Base-by-base conservation (phyloP, 805 yeast genomes). In the Sugiyamaella qingdaonensis region DNA sequence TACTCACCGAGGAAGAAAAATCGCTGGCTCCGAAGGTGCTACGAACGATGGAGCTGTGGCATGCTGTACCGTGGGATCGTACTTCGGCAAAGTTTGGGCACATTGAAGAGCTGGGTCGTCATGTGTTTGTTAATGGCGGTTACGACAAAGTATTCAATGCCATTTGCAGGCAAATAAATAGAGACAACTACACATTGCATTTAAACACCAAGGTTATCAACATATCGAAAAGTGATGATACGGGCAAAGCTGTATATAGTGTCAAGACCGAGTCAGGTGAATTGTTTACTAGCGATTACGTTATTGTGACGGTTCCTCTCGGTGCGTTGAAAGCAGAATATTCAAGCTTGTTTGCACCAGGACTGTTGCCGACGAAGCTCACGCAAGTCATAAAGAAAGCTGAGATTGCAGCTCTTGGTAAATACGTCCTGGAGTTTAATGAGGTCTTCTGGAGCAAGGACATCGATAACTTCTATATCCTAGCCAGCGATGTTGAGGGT, bases 261-360 rank as follows among this genome's bases (percentile, higher is more conserved):
- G 56, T 0, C 58, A 65, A 7, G 75, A 76, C 2, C 51, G 43
- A 2, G 5, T 10, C 36, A 19, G 58, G 60, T 5, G 43, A 49
- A 35, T 11, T 56, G 1, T 66, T 73, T 33, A 57, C 58, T 2
- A 75, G 82, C 31, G 82, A 86, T 46, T 85, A 80, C 63, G 71
- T 81, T 29, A 74, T 90, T 11, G 85, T 88, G 5, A 82, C 96
- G 0, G 80, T 87, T 4, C 96, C 97, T 0, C 85, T 85, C 56
- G 85, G 91, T 34, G 76, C 86, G 2, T 69, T 89, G 35, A 79
- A 78, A 52, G 61, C 79, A 2, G 36, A 27, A 66, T 70, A 0
- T 4, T 76, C 76, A 14, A 78, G 85, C 29, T 65, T 64, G 33
- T 86, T 88, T 75, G 59, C 54, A 0, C 89, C 90, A 3, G 44